Evolutionary conservation across 139 green algal genomes (phyloP).

Genomic region (Pseudopediastrum boryanum): DNA sequence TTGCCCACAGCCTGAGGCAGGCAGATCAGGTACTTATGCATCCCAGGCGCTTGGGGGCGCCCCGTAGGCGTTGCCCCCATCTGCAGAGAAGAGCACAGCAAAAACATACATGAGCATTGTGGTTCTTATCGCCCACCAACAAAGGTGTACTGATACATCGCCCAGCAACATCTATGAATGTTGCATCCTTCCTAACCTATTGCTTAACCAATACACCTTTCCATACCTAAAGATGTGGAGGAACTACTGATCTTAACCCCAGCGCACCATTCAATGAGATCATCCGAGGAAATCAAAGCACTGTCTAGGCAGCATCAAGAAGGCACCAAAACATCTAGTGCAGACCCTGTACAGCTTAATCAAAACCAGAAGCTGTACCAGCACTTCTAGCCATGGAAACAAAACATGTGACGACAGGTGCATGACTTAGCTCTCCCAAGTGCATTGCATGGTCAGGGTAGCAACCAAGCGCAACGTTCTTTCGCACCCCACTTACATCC

Average conservation of each 20-base stretch:
- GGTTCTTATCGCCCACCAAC: too few species aligned
- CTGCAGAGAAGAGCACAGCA: not conserved
- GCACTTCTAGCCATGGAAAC: too few species aligned
- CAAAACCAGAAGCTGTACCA: not conserved
- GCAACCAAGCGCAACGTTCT: not conserved
- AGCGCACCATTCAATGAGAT: too few species aligned
- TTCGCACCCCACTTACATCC: slow-evolving; percentile 9
- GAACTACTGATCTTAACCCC: too few species aligned
- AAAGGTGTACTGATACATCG: too few species aligned
- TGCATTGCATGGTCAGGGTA: not conserved
- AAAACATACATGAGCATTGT: not conserved
- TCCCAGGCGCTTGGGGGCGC: slow-evolving; percentile 36
- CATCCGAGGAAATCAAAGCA: too few species aligned
- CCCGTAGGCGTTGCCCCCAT: slow-evolving; percentile 2
- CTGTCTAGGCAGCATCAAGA: not conserved
- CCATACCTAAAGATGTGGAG: too few species aligned
- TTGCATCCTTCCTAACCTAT: too few species aligned
- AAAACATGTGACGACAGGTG: not conserved
- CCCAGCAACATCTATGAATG: too few species aligned
- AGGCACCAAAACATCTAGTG: not conserved
- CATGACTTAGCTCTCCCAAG: not conserved
- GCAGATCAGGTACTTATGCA: not conserved
- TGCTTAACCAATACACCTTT: too few species aligned
- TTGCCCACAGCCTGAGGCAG: slow-evolving; percentile 15
- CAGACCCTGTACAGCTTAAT: not conserved